These are phyloP conservation scores for Epithemia pelagica DNA, from an alignment of 108 stramenopile species.

Conservation along the genomic window DNA sequence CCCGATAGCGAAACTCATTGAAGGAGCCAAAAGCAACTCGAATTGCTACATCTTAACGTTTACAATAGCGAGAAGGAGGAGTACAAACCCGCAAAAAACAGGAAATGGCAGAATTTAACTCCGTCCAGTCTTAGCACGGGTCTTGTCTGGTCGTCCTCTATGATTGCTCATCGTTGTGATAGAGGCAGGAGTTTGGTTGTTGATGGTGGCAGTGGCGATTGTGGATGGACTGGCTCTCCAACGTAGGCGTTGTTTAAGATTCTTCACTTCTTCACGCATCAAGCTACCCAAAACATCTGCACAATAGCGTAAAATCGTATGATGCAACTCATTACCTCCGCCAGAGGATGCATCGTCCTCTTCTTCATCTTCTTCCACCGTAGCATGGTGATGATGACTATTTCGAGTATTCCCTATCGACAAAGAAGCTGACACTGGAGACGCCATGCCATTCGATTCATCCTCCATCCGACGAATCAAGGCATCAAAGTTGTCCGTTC, in stretches of 20 bases:
- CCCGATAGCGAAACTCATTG: no score
- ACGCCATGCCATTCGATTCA: background rate
- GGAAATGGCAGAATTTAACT: no score
- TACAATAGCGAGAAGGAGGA: no score
- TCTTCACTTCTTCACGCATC: conserved; percentile 68
- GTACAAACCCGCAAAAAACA: no score
- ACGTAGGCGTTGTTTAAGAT: background rate
- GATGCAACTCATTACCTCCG: conserved; percentile 25
- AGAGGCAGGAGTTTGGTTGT: no score
- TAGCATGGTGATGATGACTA: background rate
- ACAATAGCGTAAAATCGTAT: conserved; percentile 79
- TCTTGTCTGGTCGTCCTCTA: no score
- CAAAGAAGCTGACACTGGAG: background rate
- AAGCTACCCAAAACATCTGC: conserved; percentile 80
- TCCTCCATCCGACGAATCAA: conserved; percentile 49
- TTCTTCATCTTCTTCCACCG: conserved; percentile 29
- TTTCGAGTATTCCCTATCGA: background rate
- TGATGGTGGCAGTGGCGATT: no score
- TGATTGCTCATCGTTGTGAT: no score
- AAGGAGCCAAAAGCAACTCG: no score
- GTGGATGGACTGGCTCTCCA: no score
- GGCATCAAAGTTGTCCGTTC: conserved; percentile 38
- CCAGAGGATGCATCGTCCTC: conserved; percentile 34
- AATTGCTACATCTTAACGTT: no score
- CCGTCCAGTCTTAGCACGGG: no score